A percentile compares a stretch with the other conserved stretches of the same genome.
phyloP scores from a whole-genome alignment of 208 protist species.

The Blechomonas ayalai region DNA sequence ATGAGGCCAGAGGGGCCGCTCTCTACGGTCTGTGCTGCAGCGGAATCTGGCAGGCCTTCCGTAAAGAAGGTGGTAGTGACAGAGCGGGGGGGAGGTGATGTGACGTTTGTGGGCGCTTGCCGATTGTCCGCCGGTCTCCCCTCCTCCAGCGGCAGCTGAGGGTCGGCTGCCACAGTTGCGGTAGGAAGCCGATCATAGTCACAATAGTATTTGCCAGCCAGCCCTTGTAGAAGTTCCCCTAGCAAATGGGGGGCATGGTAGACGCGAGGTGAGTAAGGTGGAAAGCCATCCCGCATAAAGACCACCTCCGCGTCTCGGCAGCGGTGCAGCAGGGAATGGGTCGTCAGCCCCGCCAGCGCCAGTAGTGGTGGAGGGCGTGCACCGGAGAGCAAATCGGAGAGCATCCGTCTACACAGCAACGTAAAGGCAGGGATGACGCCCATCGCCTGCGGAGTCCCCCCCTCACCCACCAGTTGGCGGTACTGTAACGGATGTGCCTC shows the following conservation, averaged over 20 bases:
- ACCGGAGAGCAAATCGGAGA: background rate
- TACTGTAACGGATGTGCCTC: too few species aligned
- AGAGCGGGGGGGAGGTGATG: too few species aligned
- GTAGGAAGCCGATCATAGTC: constrained; percentile 11
- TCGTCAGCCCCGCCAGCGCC: background rate
- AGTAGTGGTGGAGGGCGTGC: too few species aligned
- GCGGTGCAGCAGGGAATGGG: constrained; percentile 1
- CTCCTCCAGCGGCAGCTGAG: too few species aligned
- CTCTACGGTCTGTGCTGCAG: too few species aligned
- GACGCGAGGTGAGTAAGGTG: constrained; percentile 31
- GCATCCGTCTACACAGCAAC: background rate
- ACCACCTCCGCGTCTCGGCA: constrained; percentile 12
- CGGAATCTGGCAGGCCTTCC: too few species aligned
- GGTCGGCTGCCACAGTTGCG: too few species aligned
- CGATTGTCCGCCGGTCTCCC: too few species aligned
- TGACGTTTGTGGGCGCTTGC: too few species aligned
- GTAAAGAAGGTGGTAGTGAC: too few species aligned
- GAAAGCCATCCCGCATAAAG: constrained; percentile 29
- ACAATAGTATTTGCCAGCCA: constrained; percentile 44
- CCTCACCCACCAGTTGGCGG: constrained; percentile 4
- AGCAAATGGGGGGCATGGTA: constrained; percentile 51
- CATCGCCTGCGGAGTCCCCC: constrained; percentile 1
- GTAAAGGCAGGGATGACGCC: constrained; percentile 11
- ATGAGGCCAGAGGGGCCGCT: constrained; percentile 5
- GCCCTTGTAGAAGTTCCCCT: constrained; percentile 50